Evolutionary conservation across 345 rosid genomes (phyloP), one percentile per base, ranked within the genome.

Genomic region (Citrus sinensis): DNA sequence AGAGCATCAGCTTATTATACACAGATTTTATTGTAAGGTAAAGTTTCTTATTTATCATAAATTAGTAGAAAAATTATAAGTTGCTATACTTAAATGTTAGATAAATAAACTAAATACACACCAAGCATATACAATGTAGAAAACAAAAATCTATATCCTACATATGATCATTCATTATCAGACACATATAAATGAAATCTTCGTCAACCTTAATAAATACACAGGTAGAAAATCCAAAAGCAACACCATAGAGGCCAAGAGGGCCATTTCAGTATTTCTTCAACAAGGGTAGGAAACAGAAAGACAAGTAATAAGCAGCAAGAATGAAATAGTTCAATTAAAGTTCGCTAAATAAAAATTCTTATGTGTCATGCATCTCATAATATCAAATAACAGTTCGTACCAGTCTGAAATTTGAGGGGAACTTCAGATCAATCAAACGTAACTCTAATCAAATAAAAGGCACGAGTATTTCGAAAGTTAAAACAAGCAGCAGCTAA

Each of bases 1-100:
- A 64, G 46, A 42, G 71, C 51, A 75, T 75, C 20, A 29, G 70
- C 78, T 42, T 75, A 76, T 76, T 76, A 71, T 58, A 67, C 37
- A 67, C 66, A 35, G 73, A 27, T 19, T 32, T 66, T 34, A 66
- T 20, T 19, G 4, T 66, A 34, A 66, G 7, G 9, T 2, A 65
- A 32, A 65, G 2, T 65, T 65, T 46, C 51, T 46, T 46, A 46
- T 10, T 65, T 19, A 65, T 65, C 69, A 20, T 32, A 34, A 17
- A 14, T 30, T 1, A 2, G 42, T 4, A 34, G 42, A 54, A 54
- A 54, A 54, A 0, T 5, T 54, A 17, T 54, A 54, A 54, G 58
- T 54, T 17, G 58, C 22, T 5, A 54, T 54, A 54, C 1, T 17
- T 5, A 24, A 61, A 61, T 25, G 16, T 61, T 61, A 61, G 4